Base-by-base conservation (phyloP, 345 rosid genomes). In the Eutrema japonicum region DNA sequence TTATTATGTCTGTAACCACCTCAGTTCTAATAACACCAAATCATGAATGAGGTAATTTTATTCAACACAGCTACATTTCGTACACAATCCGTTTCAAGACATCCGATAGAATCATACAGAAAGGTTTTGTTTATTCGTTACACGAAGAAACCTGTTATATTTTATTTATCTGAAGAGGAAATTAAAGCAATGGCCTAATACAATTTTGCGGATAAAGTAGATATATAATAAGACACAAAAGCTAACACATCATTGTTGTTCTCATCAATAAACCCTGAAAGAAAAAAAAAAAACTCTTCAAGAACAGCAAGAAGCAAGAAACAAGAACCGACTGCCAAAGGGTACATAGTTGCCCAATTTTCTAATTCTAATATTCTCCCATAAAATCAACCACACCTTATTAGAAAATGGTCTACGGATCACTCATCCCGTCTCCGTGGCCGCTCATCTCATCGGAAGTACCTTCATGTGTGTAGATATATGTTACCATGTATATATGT, bases 311-410 rank as follows among this genome's bases (percentile, higher is more conserved):
- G 67, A 59, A 71, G 3, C 29, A 62, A 61, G 43, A 60, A 71
- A 30, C 40, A 40, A 61, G 59, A 48, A 73, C 33, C 3, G 16
- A 59, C 74, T 76, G 79, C 79, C 79, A 76, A 76, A 76, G 79
- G 70, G 7, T 46, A 70, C 70, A 30, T 63, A 65, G 79, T 76
- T 76, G 79, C 75, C 75, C 79, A 76, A 76, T 27, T 69, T 54
- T 62, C 63, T 75, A 75, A 59, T 5, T 40, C 8, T 50, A 68
- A 8, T n/a, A 4, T 57, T 48, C 26, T 18, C 46, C 36, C 46
- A 41, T 32, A 14, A 58, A 55, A 29, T 5, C 41, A n/a, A 50
- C 29, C 74, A 52, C 51, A 54, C 79, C 65, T 68, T 60, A 35
- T 41, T 76, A 69, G 65, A 63, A 76, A 76, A 48, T 69, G 70